Conservation (phyloP, 2,329 filamentous ascomycete genomes). For the Phaeosphaeriaceae sp. region DNA sequence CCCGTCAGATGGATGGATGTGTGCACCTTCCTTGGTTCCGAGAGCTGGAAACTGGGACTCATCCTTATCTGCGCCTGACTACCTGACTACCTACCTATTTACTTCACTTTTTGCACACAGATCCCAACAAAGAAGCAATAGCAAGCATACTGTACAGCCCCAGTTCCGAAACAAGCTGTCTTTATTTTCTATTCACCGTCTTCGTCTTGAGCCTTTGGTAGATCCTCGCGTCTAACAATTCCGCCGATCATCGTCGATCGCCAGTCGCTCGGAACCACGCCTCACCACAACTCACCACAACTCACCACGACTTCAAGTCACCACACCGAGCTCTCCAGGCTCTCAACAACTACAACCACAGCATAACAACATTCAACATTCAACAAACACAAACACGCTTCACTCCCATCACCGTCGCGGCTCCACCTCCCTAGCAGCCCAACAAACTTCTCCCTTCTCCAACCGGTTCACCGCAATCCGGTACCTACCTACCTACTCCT, state of each 20-base stretch:
- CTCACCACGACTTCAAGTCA: conserved; percentile 18
- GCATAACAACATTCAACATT: no score
- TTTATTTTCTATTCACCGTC: conserved; percentile 1
- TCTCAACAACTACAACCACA: no score
- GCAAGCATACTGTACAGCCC: conserved; percentile 6
- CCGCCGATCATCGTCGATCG: conserved; percentile 46
- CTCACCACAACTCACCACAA: conserved; percentile 40
- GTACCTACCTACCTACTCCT: no score
- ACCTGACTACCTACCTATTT: neutral
- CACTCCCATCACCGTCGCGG: no score
- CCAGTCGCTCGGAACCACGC: conserved; percentile 29
- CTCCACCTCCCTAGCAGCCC: no score
- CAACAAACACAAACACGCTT: no score
- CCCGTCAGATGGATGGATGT: conserved; percentile 28
- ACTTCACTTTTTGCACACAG: no score
- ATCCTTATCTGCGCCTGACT: conserved; percentile 20
- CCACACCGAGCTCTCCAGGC: no score
- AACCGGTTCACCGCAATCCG: no score
- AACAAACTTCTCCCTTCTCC: no score
- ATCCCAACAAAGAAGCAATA: no score
- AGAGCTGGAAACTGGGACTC: conserved; percentile 10
- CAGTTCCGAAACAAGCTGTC: neutral
- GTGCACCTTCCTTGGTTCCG: conserved; percentile 26
- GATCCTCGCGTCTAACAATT: conserved; percentile 24
- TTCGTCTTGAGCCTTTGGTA: no score